Percentiles rank a stretch among this genome's conserved stretches.
Evolutionary conservation across 2,329 filamentous ascomycete species (phyloP).

Genomic region (Ophiocordyceps camponoti-floridani): DNA sequence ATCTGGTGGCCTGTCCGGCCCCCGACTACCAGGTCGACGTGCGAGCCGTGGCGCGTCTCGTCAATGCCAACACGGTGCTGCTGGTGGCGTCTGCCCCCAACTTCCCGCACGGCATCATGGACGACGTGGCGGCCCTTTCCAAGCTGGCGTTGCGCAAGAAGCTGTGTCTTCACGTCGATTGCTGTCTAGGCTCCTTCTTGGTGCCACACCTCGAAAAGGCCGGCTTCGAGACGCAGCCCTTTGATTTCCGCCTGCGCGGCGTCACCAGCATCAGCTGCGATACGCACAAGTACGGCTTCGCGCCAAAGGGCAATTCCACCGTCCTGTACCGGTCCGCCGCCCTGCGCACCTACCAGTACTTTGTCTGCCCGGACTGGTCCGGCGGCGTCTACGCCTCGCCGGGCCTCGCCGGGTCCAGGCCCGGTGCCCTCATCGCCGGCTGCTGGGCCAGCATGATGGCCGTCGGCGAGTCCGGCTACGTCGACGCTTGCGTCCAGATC

Average conservation of each 20-base stretch:
- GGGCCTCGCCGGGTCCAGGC: slow-evolving; percentile 76
- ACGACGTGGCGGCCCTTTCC: slow-evolving; percentile 77
- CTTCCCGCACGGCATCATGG: slow-evolving; percentile 95
- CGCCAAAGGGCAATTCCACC: slow-evolving; percentile 91
- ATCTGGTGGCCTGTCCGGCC: slow-evolving; percentile 72
- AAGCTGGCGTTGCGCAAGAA: slow-evolving; percentile 63
- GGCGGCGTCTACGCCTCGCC: slow-evolving; percentile 93
- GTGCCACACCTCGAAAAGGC: slow-evolving; percentile 82
- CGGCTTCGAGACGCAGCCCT: slow-evolving; percentile 76
- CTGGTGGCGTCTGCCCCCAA: slow-evolving; percentile 92
- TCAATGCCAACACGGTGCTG: slow-evolving; percentile 87
- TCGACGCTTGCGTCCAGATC: slow-evolving; percentile 73
- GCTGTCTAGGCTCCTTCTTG: slow-evolving; percentile 90
- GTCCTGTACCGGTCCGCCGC: slow-evolving; percentile 70
- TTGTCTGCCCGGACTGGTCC: slow-evolving; percentile 85
- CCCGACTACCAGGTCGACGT: slow-evolving; percentile 74
- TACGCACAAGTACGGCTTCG: slow-evolving; percentile 98
- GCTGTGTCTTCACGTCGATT: slow-evolving; percentile 87
- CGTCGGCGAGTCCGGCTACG: slow-evolving; percentile 74
- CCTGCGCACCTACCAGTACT: slow-evolving; percentile 85
- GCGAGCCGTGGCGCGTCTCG: slow-evolving; percentile 57
- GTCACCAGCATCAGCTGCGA: slow-evolving; percentile 94
- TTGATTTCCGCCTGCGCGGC: slow-evolving; percentile 86
- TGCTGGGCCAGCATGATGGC: slow-evolving; percentile 90
- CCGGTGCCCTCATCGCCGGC: slow-evolving; percentile 83